phyloP scores from a whole-genome alignment of 305 asterid species.

The Solanum hybrid region DNA sequence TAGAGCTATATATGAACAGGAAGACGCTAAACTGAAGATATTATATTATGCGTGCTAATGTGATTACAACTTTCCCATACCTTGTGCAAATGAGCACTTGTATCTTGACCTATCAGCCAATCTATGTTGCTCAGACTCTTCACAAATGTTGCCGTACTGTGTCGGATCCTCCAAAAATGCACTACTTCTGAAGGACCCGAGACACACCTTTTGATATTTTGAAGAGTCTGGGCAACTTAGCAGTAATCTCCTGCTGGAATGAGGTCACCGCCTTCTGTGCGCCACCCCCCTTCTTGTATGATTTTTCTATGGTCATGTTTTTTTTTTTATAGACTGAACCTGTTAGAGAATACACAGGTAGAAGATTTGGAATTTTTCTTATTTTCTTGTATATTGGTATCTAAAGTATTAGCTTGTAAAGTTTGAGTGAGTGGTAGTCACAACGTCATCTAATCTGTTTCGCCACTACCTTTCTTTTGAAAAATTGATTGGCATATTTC shows the following conservation, averaged over 20 bases:
- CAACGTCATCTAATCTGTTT: not conserved
- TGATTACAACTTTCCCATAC: not conserved
- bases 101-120: not conserved
- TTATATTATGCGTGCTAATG: not conserved
- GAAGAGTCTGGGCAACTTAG: not conserved
- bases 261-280: not conserved
- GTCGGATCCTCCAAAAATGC: not conserved
- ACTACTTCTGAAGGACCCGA: not conserved
- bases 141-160: not conserved
- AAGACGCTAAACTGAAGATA: not conserved
- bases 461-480: not conserved
- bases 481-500: not conserved
- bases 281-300: not conserved
- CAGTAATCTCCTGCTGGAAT: not conserved
- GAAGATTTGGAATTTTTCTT: not conserved
- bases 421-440: not conserved
- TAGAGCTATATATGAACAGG: not conserved
- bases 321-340: not conserved
- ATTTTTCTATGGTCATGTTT: not conserved
- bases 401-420: not conserved
- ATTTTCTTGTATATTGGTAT: not conserved
- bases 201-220: not conserved
- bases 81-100: not conserved
- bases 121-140: not conserved
- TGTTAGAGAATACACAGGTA: not conserved